phyloP scores from a whole-genome alignment of 345 rosid genomes.

The Clausena lansium region DNA sequence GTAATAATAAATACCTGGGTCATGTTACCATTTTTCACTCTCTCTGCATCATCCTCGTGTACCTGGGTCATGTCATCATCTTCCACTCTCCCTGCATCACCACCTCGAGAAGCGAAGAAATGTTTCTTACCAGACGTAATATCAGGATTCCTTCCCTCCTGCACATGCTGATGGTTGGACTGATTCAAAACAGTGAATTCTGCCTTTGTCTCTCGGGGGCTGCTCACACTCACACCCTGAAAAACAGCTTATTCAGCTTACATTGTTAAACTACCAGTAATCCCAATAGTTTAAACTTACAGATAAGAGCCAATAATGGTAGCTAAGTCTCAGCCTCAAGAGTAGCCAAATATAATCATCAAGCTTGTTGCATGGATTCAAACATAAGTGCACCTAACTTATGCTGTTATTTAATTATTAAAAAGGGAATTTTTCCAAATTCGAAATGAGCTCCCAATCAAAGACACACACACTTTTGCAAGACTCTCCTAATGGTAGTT shows the following conservation, averaged over 20 bases:
- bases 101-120: conserved; percentile 14
- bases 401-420: too few relatives aligned
- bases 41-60: conserved; percentile 25
- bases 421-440: neutral
- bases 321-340: neutral
- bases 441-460: neutral
- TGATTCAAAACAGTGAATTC: conserved; percentile 12
- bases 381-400: neutral
- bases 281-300: neutral
- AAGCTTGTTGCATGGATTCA: neutral
- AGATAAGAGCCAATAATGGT: neutral
- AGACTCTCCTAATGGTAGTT: neutral
- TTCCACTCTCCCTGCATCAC: conserved; percentile 33
- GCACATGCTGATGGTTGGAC: conserved; percentile 19
- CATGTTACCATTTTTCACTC: conserved; percentile 46
- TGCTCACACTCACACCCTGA: conserved; percentile 24
- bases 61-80: conserved; percentile 22
- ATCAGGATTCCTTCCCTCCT: conserved; percentile 18
- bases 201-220: conserved; percentile 5
- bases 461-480: neutral
- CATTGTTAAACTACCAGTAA: neutral
- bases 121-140: conserved; percentile 21
- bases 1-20: conserved; percentile 53
- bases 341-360: neutral
- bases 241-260: conserved; percentile 16